Percentiles rank a stretch among this genome's conserved stretches.
phyloP scores from a whole-genome alignment of 2,329 filamentous ascomycete genomes.

The Epichloe hybrida region DNA sequence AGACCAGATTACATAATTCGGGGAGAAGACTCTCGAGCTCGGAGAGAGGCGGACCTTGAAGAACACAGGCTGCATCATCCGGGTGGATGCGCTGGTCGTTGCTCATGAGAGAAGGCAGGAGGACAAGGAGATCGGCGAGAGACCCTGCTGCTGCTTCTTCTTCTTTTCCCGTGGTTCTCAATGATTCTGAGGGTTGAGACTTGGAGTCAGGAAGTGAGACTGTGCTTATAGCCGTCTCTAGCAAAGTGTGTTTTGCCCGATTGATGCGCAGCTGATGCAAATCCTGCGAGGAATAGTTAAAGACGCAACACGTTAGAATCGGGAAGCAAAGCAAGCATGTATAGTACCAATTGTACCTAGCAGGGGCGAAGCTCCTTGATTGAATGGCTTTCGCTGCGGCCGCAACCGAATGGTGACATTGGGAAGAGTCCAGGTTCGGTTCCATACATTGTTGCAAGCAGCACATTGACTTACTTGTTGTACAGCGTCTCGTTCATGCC shows the following conservation, averaged over 20 bases:
- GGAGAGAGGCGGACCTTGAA: slow-evolving; percentile 36
- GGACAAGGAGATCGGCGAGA: slow-evolving; percentile 39
- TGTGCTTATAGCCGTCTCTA: slow-evolving; percentile 35
- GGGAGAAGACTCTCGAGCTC: slow-evolving; percentile 35
- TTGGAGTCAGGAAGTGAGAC: slow-evolving; percentile 20
- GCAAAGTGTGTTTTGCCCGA: slow-evolving; percentile 35
- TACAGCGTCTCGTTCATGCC: slow-evolving; percentile 35
- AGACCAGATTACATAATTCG: slow-evolving; percentile 31
- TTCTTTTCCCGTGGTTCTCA: slow-evolving; percentile 1
- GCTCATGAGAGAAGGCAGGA: slow-evolving; percentile 37
- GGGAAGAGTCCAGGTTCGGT: too few species aligned
- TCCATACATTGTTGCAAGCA: not conserved
- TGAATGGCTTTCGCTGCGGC: not conserved
- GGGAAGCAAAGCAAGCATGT: too few species aligned
- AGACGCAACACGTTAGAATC: not conserved
- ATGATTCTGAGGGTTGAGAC: slow-evolving; percentile 4
- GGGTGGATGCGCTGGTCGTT: slow-evolving; percentile 21
- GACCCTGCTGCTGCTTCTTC: slow-evolving; percentile 22
- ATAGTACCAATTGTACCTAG: too few species aligned
- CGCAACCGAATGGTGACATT: not conserved
- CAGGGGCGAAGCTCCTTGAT: too few species aligned
- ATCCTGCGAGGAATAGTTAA: slow-evolving; percentile 23
- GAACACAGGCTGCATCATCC: slow-evolving; percentile 27
- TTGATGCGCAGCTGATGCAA: slow-evolving; percentile 34
- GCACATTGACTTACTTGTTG: slow-evolving; percentile 27